Evolutionary conservation across 495 filamentous ascomycete genomes (phyloP).

Genomic region (Aspergillus biplanus): DNA sequence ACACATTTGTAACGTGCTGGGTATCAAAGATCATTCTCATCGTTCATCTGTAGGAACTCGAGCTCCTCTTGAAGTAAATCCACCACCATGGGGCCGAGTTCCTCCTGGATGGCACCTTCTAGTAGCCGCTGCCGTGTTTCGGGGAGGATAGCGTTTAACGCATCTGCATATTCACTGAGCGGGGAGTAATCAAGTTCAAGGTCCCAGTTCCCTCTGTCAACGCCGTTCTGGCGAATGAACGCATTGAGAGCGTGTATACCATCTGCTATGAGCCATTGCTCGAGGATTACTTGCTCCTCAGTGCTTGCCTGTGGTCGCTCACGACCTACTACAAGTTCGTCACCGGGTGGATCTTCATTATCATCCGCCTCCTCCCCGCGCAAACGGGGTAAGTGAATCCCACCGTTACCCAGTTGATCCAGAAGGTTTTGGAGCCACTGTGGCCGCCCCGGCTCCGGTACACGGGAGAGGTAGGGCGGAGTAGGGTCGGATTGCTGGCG

Average conservation of each 20-base stretch:
- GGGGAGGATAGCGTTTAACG: slow-evolving; percentile 34
- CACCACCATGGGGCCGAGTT: slow-evolving; percentile 45
- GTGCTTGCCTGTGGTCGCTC: slow-evolving; percentile 26
- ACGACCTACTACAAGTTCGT: slow-evolving; percentile 16
- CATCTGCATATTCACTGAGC: slow-evolving; percentile 44
- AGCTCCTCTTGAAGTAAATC: slow-evolving; percentile 47
- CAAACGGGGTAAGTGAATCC: slow-evolving; percentile 32
- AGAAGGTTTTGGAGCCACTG: slow-evolving; percentile 50
- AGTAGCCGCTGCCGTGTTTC: slow-evolving; percentile 35
- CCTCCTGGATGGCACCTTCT: slow-evolving; percentile 37
- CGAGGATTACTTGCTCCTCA: slow-evolving; percentile 37
- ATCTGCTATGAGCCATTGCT: slow-evolving; percentile 43
- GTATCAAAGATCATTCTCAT: slow-evolving; percentile 26
- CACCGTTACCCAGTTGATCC: slow-evolving; percentile 41
- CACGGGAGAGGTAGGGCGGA: slow-evolving; percentile 38
- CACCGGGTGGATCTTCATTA: slow-evolving; percentile 19
- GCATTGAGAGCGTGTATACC: slow-evolving; percentile 40
- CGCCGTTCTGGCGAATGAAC: slow-evolving; percentile 46
- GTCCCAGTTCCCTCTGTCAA: slow-evolving; percentile 52
- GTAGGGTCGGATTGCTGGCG: slow-evolving; percentile 44
- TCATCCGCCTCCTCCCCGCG: slow-evolving; percentile 23
- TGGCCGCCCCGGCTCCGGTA: slow-evolving; percentile 39
- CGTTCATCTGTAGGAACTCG: slow-evolving; percentile 36
- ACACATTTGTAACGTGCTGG: not conserved
- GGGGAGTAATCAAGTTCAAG: slow-evolving; percentile 42